Percentiles rank a stretch among this genome's conserved stretches.
These are phyloP conservation scores for Diaporthe amygdali DNA, from an alignment of 2,329 filamentous ascomycete species.

Conservation along the genomic window DNA sequence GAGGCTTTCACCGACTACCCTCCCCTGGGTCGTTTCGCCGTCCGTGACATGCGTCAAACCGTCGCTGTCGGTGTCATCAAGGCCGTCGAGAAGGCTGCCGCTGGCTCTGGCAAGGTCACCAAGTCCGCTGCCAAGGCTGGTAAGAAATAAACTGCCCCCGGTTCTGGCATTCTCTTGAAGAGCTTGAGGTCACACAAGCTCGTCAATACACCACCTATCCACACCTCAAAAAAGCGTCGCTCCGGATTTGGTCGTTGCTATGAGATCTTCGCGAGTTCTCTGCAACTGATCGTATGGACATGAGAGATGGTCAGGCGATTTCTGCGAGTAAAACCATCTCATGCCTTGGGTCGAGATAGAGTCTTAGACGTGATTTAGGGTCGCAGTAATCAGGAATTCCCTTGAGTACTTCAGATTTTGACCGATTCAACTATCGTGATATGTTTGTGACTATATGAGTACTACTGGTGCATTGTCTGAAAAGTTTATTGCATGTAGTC, in stretches of 20 bases:
- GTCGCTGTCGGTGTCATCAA: slow-evolving; percentile 97
- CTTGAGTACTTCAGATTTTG: slow-evolving; percentile 11
- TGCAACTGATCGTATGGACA: slow-evolving; percentile 36
- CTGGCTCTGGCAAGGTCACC: slow-evolving; percentile 68
- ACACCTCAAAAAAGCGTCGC: slow-evolving; percentile 25
- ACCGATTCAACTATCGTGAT: background rate
- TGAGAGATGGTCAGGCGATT: slow-evolving; percentile 37
- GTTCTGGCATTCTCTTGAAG: slow-evolving; percentile 22
- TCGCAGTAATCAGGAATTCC: slow-evolving; percentile 28
- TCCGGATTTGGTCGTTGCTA: slow-evolving; percentile 32
- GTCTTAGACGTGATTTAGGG: slow-evolving; percentile 37
- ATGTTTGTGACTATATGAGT: background rate
- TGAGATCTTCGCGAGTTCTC: slow-evolving; percentile 31
- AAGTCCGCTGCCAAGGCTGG: slow-evolving; percentile 75
- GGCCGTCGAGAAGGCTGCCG: slow-evolving; percentile 71
- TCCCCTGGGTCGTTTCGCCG: slow-evolving; percentile 99
- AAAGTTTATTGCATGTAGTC: no score
- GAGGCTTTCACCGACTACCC: slow-evolving; percentile 99
- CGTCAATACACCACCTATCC: slow-evolving; percentile 21
- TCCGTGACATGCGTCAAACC: slow-evolving; percentile 96
- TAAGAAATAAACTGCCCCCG: slow-evolving; percentile 68
- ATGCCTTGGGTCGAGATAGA: slow-evolving; percentile 41
- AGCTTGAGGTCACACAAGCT: slow-evolving; percentile 21
- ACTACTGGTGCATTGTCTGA: no score
- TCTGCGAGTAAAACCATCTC: slow-evolving; percentile 37